Base-by-base conservation (phyloP, 352 stramenopile species). In the Phytophthora fragariae region DNA sequence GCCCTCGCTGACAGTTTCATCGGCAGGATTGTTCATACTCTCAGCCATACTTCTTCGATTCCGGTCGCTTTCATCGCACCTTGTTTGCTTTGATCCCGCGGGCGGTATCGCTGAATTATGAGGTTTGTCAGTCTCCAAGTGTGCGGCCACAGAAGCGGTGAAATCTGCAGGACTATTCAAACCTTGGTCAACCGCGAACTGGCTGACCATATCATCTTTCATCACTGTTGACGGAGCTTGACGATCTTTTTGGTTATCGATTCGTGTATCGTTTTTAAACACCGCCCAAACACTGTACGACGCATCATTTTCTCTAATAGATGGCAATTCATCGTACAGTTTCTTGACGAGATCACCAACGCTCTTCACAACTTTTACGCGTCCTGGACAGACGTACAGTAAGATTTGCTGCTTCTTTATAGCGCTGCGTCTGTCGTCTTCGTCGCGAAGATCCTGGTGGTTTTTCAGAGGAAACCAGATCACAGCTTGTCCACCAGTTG, bases 281-380 rank as follows among this genome's bases (percentile, higher is more conserved):
- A 92, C 65, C 21, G 75, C 80, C 80, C 83, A 86, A 10, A 86
- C 68, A 1, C 59, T 80, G 55, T 88, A 92, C 35, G n/a, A 62
- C 5, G 77, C 73, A n/a, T 59, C 72, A 8, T 17, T 37, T 2
- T 59, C 61, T 27, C 53, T 56, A 15, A 86, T 52, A 5, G 63
- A 37, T 19, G 73, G 65, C 3, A 90, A 58, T 35, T 94, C 84
- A 1, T 91, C 81, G n/a, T 73, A 58, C 65, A 92, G 59, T 19
- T 84, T 92, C 59, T 76, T 83, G 9, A 86, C 41, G 21, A 94
- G 54, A 33, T 89, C 83, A 1, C 50, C 24, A 2, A 86, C 24
- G n/a, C 21, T 87, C 58, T 86, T 90, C 8, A 92, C 78, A 39
- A 93, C 73, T 60, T 94, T 94, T 19, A 93, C 77, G 15, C 84